Percentiles rank a stretch among this genome's conserved stretches.
Evolutionary conservation across 495 filamentous ascomycete genomes (phyloP).

Genomic region (Tricharina praecox): DNA sequence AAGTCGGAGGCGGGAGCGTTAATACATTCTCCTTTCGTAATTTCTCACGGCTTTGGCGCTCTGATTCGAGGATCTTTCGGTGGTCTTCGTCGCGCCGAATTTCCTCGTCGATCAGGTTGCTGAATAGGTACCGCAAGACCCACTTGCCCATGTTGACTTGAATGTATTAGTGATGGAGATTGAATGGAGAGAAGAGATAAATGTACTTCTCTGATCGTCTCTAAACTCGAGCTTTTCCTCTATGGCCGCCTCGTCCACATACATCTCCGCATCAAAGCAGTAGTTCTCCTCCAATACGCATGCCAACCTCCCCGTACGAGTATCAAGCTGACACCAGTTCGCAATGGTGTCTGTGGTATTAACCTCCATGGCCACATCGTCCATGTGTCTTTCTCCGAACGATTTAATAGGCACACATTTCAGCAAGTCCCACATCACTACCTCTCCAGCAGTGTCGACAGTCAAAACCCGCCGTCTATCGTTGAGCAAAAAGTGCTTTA

Average conservation of each 20-base stretch:
- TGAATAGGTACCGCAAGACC: conserved; percentile 86
- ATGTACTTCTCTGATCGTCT: conserved; percentile 86
- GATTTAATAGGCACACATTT: conserved; percentile 67
- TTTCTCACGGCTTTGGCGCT: conserved; percentile 39
- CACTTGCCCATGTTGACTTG: conserved; percentile 93
- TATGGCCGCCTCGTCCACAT: conserved; percentile 68
- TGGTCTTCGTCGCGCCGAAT: conserved; percentile 61
- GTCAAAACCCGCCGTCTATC: conserved; percentile 79
- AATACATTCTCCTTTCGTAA: conserved; percentile 43
- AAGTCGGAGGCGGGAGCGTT: conserved; percentile 44
- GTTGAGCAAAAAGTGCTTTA: conserved; percentile 84
- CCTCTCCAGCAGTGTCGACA: conserved; percentile 85
- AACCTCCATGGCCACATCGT: conserved; percentile 74
- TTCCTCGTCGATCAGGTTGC: conserved; percentile 75
- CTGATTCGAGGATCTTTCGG: conserved; percentile 46
- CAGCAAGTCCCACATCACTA: conserved; percentile 89
- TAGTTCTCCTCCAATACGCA: conserved; percentile 87
- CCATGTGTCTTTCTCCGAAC: conserved; percentile 83
- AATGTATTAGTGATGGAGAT: neutral
- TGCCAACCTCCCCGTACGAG: conserved; percentile 73
- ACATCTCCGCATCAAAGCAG: conserved; percentile 95
- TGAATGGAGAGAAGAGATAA: neutral
- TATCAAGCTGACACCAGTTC: conserved; percentile 91
- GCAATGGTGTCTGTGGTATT: conserved; percentile 79
- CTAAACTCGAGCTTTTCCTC: conserved; percentile 60